Conservation (phyloP, 2,329 filamentous ascomycete genomes). For the Madurella fahalii region DNA sequence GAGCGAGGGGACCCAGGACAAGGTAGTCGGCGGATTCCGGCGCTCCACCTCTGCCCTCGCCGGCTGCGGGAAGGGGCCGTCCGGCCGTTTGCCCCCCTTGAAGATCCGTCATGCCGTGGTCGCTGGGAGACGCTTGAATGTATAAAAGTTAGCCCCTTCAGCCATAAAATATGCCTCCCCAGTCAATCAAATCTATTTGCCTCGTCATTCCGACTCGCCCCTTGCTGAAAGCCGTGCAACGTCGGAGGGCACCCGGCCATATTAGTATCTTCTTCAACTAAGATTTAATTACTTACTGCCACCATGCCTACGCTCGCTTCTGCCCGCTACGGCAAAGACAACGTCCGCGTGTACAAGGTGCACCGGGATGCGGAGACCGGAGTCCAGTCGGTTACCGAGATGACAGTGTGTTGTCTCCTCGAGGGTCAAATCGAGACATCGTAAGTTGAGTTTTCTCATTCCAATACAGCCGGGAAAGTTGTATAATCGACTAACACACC, state of each 20-base stretch:
- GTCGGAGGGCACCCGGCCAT: neutral
- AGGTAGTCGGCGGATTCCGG: slow-evolving; percentile 34
- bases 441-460: slow-evolving; percentile 43
- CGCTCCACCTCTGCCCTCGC: slow-evolving; percentile 20
- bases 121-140: neutral
- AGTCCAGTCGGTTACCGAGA: slow-evolving; percentile 83
- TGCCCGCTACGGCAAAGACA: slow-evolving; percentile 90
- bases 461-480: too few species aligned
- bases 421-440: slow-evolving; percentile 87
- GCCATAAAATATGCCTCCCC: neutral
- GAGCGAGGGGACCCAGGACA: slow-evolving; percentile 4
- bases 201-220: neutral
- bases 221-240: neutral
- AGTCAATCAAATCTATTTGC: neutral
- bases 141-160: neutral
- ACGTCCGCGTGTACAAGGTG: slow-evolving; percentile 96
- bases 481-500: neutral
- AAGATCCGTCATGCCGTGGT: slow-evolving; percentile 14
- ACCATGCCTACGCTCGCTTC: slow-evolving; percentile 55
- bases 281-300: slow-evolving; percentile 1
- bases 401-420: slow-evolving; percentile 88
- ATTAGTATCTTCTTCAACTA: neutral
- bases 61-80: neutral
- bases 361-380: slow-evolving; percentile 72
- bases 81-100: neutral